phyloP scores from a whole-genome alignment of 768 basidiomycete genomes.

The Lentinula aciculospora region DNA sequence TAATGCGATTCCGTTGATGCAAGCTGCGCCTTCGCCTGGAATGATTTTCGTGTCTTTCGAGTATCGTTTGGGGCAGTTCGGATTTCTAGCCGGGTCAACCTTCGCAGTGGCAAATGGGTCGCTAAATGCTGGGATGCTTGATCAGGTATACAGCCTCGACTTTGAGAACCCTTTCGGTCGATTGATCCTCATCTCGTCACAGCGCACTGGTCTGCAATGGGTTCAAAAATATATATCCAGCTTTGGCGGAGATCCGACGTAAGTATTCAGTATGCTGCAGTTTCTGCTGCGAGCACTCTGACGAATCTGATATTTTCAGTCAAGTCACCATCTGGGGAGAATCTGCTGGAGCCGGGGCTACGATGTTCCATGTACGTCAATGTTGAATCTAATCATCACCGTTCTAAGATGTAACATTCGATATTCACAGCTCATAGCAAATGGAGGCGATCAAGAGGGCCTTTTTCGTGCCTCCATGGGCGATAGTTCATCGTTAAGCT shows the following conservation, averaged over 20 bases:
- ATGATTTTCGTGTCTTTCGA: slow-evolving; percentile 37
- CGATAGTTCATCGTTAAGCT: slow-evolving; percentile 37
- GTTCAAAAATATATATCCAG: slow-evolving; percentile 1
- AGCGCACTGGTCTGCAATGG: slow-evolving; percentile 8
- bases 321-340: slow-evolving; percentile 11
- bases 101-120: slow-evolving; percentile 19
- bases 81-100: slow-evolving; percentile 28
- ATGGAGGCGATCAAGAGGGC: slow-evolving; percentile 29
- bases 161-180: not conserved
- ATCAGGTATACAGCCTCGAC: slow-evolving; percentile 23
- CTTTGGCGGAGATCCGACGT: slow-evolving; percentile 3
- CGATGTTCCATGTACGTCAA: slow-evolving; percentile 31
- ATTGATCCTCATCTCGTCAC: not conserved
- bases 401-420: not conserved
- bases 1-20: slow-evolving; percentile 24
- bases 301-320: not conserved
- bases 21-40: slow-evolving; percentile 23
- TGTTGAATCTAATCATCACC: not conserved
- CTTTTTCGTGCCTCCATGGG: slow-evolving; percentile 38
- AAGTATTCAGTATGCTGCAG: not conserved
- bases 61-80: slow-evolving; percentile 36
- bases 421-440: slow-evolving; percentile 26
- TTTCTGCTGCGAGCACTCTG: not conserved
- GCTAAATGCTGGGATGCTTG: slow-evolving; percentile 33
- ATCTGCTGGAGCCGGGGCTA: slow-evolving; percentile 22